Evolutionary conservation across 2,329 filamentous ascomycete species (phyloP), one percentile per base, ranked within the genome.

Genomic region (Raffaelea deltoideospora): DNA sequence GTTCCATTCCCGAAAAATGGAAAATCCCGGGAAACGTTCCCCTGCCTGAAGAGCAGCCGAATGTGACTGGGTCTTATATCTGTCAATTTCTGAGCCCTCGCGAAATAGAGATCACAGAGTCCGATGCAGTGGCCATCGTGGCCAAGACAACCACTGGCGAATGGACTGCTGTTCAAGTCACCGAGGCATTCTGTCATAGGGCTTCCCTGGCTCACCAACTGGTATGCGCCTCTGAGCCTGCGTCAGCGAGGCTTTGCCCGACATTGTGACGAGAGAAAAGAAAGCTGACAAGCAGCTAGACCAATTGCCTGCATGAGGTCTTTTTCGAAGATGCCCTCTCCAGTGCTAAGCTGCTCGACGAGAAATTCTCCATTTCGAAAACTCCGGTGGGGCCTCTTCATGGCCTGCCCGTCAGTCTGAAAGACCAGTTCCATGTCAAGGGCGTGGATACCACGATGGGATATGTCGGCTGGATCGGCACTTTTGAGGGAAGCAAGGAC

Each of bases 321-420:
- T 53, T 61, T 17, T 54, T 55, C 2, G 45, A 51, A 21, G 37
- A 45, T 35, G 54, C 56, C 14, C 45, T 59, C 19, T 40, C 45
- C 33, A 43, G 50, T 2, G 55, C 57, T 5, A 38, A 40, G 26
- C 47, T 43, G 29, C 50, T 59, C n/a, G 57, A 60, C 42, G 38
- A 42, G 9, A 49, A 53, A 33, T 47, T 54, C 10, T 39, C 42
- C n/a, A 41, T 44, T 14, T 43, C 53, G 35, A 46, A 46, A 32
- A 50, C 47, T 23, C 47, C 53, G 3, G 24, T 54, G n/a, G 57
- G 57, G 0, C 53, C 57, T 11, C 47, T 60, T 2, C 55, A 58
- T 38, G 57, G 57, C 17, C 50, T 76, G 3, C 71, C 70, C 0
- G 45, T 66, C 13, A 64, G 60, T 33, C 43, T 66, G 23, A 67